Base-by-base conservation (phyloP, 495 filamentous ascomycete species). In the Penicillium lividum region DNA sequence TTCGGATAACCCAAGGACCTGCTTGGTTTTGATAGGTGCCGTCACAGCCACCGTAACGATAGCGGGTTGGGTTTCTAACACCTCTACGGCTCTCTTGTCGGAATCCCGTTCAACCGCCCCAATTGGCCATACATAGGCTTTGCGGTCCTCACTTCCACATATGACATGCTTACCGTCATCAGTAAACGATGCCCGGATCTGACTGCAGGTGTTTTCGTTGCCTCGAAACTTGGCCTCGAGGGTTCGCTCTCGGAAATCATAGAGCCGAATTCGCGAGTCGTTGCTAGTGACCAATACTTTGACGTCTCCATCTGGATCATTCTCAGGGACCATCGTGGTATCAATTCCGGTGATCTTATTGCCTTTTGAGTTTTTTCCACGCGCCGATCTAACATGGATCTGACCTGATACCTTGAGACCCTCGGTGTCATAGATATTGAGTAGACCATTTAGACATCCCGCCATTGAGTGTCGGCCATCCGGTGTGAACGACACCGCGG, bases 321-420 rank as follows among this genome's bases (percentile, higher is more conserved):
- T 80, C 6, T 79, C 75, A 7, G 89, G 88, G 44, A 84, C 76
- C 28, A 69, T 72, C 58, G 88, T 89, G 0, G 93, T 88, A 63
- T 95, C 87, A 45, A 99, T 96, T 27, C 92, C 92, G 0, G 94
- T 98, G 63, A 99, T 96, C 73, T 98, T 98, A 73, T 91, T 96
- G 8, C 94, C 93, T 71, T 94, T 97, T 1, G 93, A 90, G 63
- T 97, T 98, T 66, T 90, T 90, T 1, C 94, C 95, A 30, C 91
- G 85, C 13, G 91, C 88, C 4, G 92, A 96, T 50, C 91, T 84
- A 22, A 97, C 93, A 60, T 96, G 92, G 18, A 97, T 85, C 65
- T 97, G 91, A 5, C 85, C 86, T 58, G 88, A 84, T 36, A 86
- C 84, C 66, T 91, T 95, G 46, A 99, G 73, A 0, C 92, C 91